Base-by-base conservation (phyloP, 192 early-diverging fungal genomes). In the Entomortierella beljakovae region DNA sequence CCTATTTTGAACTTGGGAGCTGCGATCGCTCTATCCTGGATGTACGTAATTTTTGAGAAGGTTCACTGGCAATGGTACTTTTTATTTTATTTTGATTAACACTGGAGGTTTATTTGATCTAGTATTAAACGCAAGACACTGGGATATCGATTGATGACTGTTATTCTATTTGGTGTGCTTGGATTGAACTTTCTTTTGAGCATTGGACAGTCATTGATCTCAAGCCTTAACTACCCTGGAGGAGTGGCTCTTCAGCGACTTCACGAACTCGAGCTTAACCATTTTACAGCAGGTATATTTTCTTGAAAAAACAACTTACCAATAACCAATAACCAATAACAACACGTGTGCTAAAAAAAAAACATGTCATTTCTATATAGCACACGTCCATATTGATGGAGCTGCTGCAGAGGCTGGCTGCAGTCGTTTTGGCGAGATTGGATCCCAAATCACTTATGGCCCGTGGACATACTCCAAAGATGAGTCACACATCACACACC, bases 191-290 rank as follows among this genome's bases (percentile, higher is more conserved):
- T 82, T 29, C n/a, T 77, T 16, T 48, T 60, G 4, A 79, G 83
- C 23, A 29, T 73, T 2, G 46, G 67, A 0, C 86, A 89, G 68
- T 70, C 88, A 11, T 70, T 83, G 22, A 70, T 93, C 4, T 97
- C 96, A 10, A 80, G 83, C 15, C 68, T 79, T 4, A 99, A 99
- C 82, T 99, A 99, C 58, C 96, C 97, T 18, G 97, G 96, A 8
- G 97, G 94, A 2, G 64, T 87, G 10, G 96, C 96, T 1, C 70
- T 99, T 35, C 66, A 80, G 22, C 66, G 62, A 38, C 72, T 97
- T 23, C 92, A 95, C 71, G 61, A 74, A 7, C 73, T 90, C 4
- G 69, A 81, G 33, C 34, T 70, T 26, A 34, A 31, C 2, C 52
- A 61, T 29, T 70, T 70, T 28, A 22, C n/a, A 9, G 67, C 70